Percentiles rank a stretch among this genome's conserved stretches.
Evolutionary conservation across 257 asterid genomes (phyloP).

Genomic region (Solanum clarkiae): DNA sequence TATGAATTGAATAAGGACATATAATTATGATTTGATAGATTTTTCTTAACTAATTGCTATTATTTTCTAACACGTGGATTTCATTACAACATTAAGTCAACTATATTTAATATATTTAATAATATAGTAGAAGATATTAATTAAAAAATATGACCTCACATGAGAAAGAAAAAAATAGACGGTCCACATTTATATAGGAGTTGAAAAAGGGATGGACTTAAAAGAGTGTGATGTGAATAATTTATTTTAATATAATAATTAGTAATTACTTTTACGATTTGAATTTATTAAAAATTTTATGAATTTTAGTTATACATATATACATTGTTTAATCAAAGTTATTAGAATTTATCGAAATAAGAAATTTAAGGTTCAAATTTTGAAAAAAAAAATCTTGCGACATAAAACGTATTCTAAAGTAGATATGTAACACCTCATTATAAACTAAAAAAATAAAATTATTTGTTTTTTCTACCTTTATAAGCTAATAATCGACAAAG

Average conservation of each 20-base stretch:
- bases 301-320: background rate
- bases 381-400: background rate
- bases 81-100: background rate
- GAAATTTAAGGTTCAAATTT: background rate
- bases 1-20: background rate
- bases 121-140: rapidly evolving
- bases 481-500: background rate
- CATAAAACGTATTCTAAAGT: background rate
- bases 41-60: background rate
- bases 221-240: background rate
- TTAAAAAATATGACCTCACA: background rate
- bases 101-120: background rate
- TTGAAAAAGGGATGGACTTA: rapidly evolving
- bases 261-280: rapidly evolving
- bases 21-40: background rate
- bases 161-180: background rate
- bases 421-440: background rate
- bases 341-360: background rate
- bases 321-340: background rate
- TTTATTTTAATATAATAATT: background rate
- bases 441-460: background rate
- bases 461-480: background rate
- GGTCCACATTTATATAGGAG: rapidly evolving
- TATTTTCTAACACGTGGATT: background rate
- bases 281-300: rapidly evolving